Percentiles rank a stretch among this genome's conserved stretches.
These are phyloP conservation scores for Oehlia diaphana DNA, from an alignment of 192 early-diverging fungal genomes.

Conservation along the genomic window DNA sequence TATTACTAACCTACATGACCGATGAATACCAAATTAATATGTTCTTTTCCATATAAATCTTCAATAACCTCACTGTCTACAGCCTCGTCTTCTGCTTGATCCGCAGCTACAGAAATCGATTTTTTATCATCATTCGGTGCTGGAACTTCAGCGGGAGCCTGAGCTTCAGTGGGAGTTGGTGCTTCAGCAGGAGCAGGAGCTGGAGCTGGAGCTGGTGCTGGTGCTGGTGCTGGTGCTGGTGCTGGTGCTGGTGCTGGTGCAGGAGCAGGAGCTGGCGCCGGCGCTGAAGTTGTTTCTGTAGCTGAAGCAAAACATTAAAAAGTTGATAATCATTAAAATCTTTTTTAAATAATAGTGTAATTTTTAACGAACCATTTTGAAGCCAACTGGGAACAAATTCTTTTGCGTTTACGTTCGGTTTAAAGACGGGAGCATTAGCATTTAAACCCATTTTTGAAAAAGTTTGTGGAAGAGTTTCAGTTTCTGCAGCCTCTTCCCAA, in stretches of 20 bases:
- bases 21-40: conserved; percentile 97
- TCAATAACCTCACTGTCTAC: conserved; percentile 57
- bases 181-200: conserved; percentile 32
- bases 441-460: conserved; percentile 62
- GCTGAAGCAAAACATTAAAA: conserved; percentile 17
- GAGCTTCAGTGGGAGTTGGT: conserved; percentile 14
- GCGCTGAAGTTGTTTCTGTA: conserved; percentile 28
- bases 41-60: conserved; percentile 87
- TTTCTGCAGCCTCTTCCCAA: conserved; percentile 32
- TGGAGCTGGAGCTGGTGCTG: conserved; percentile 23
- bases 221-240: conserved; percentile 28
- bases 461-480: conserved; percentile 36
- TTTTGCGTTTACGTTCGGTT: conserved; percentile 65
- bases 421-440: conserved; percentile 63
- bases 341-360: not conserved
- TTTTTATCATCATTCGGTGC: conserved; percentile 18
- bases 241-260: conserved; percentile 34
- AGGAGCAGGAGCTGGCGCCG: conserved; percentile 22
- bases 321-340: too few relatives aligned
- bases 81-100: conserved; percentile 47
- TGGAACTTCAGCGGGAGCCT: not conserved
- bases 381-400: conserved; percentile 74
- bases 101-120: conserved; percentile 27
- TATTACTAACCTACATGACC: conserved; percentile 87
- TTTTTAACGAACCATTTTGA: conserved; percentile 37